These are phyloP conservation scores for Prunus persica DNA, from an alignment of 306 rosid genomes.

Conservation along the genomic window DNA sequence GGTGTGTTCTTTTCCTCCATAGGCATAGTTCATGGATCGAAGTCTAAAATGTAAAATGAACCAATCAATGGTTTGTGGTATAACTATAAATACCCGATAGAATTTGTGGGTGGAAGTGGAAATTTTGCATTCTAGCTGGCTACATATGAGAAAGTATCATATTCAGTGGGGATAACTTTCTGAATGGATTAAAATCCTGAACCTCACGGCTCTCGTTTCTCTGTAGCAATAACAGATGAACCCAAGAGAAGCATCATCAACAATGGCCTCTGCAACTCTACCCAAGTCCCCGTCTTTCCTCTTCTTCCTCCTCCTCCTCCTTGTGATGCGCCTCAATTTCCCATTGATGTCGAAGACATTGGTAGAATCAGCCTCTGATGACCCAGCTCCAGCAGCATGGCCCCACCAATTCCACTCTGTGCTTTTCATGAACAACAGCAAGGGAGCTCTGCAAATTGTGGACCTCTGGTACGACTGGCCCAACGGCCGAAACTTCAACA, in stretches of 20 bases:
- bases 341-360: neutral
- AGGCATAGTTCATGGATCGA: no score
- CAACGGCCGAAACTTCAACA: constrained; percentile 95
- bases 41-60: no score
- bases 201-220: neutral
- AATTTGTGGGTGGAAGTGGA: neutral
- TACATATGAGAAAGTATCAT: neutral
- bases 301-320: neutral
- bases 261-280: neutral
- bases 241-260: neutral
- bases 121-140: neutral
- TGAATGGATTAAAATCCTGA: neutral
- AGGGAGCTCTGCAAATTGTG: constrained; percentile 44
- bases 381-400: constrained; percentile 51
- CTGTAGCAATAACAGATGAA: no score
- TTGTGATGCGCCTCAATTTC: neutral
- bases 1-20: no score
- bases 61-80: no score
- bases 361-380: neutral
- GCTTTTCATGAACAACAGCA: constrained; percentile 49
- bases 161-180: neutral
- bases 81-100: neutral
- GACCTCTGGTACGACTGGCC: constrained; percentile 97
- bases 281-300: neutral
- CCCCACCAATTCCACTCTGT: constrained; percentile 76